phyloP scores from a whole-genome alignment of 306 rosid species.

The Acacia crassicarpa region DNA sequence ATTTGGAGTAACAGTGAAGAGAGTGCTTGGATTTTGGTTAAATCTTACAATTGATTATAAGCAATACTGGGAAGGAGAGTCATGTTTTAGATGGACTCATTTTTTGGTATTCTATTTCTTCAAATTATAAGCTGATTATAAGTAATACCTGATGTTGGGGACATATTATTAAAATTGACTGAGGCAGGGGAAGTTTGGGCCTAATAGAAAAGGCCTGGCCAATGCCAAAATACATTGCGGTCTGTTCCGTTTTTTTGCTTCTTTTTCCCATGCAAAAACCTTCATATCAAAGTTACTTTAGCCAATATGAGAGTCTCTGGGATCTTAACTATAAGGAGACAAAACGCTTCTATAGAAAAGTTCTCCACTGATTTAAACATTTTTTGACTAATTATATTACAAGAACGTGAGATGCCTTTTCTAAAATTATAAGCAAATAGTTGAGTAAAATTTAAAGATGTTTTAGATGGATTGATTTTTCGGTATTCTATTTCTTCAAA shows the following conservation, averaged over 20 bases:
- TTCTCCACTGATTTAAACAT: neutral
- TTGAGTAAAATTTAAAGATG: neutral
- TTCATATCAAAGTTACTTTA: neutral
- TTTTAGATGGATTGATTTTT: neutral
- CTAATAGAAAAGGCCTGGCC: neutral
- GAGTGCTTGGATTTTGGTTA: conserved; percentile 8
- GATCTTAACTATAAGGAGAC: neutral
- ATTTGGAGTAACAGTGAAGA: neutral
- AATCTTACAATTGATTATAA: neutral
- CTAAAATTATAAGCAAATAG: neutral
- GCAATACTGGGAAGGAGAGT: neutral
- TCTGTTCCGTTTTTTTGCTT: neutral
- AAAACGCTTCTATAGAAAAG: neutral
- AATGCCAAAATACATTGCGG: neutral
- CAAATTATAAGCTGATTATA: neutral
- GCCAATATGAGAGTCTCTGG: neutral
- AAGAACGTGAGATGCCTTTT: neutral
- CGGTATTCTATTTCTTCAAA: neutral
- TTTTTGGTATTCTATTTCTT: neutral
- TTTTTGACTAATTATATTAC: neutral
- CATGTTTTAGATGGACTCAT: neutral
- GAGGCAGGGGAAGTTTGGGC: neutral
- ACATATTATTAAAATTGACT: neutral
- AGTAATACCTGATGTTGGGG: neutral
- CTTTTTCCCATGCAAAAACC: neutral